Percentiles rank a stretch among this genome's conserved stretches.
phyloP scores from a whole-genome alignment of 208 protist genomes.

The Leishmania arabica region DNA sequence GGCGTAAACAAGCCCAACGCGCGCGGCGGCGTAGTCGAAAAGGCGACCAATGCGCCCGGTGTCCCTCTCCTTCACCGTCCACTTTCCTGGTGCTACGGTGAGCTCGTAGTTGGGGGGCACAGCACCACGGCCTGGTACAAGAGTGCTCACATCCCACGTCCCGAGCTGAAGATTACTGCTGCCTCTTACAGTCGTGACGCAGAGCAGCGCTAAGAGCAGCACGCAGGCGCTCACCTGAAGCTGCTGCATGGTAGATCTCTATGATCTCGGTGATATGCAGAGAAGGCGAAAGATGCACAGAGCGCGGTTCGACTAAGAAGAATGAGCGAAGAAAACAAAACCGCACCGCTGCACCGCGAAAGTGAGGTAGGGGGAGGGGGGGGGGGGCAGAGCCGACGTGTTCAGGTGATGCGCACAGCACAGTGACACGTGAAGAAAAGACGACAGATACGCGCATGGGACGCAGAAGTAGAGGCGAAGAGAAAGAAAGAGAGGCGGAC shows the following conservation, averaged over 20 bases:
- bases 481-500: not conserved
- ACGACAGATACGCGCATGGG: too few species aligned
- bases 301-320: not conserved
- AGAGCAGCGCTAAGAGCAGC: not conserved
- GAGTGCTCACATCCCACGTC: conserved; percentile 30
- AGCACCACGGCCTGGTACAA: conserved; percentile 26
- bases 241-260: not conserved
- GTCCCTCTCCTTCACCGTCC: conserved; percentile 10
- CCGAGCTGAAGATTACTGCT: conserved; percentile 8
- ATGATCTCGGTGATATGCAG: not conserved
- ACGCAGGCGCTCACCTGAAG: not conserved
- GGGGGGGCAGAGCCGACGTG: not conserved
- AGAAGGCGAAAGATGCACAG: not conserved
- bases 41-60: not conserved
- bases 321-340: not conserved
- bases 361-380: not conserved
- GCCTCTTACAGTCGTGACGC: not conserved
- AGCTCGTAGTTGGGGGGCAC: conserved; percentile 23
- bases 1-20: conserved; percentile 20
- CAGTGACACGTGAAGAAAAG: not conserved
- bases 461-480: not conserved
- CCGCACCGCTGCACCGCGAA: not conserved
- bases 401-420: not conserved
- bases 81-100: conserved; percentile 2
- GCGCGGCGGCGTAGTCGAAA: conserved; percentile 7